These are phyloP conservation scores for Cutaneotrichosporon arboriforme DNA, from an alignment of 1,284 basidiomycete species.

Conservation along the genomic window DNA sequence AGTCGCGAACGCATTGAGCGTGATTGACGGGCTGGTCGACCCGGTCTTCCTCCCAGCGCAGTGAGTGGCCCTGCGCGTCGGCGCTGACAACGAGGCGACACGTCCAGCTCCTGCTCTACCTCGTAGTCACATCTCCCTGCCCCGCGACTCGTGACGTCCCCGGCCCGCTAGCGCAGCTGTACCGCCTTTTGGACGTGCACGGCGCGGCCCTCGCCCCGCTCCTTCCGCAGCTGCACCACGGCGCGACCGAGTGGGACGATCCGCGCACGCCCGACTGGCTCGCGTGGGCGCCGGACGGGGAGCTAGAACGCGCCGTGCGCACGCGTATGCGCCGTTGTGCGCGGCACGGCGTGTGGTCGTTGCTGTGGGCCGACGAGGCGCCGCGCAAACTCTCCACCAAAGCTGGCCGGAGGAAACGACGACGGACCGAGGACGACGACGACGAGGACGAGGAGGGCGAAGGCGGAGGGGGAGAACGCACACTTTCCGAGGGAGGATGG, in stretches of 20 bases:
- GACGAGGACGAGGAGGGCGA: background rate
- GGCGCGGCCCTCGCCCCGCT: slow-evolving; percentile 10
- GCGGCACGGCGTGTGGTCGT: slow-evolving; percentile 25
- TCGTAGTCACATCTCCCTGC: slow-evolving; percentile 4
- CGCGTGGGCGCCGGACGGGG: slow-evolving; percentile 3
- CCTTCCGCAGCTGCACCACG: background rate
- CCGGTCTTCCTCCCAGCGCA: slow-evolving; percentile 2
- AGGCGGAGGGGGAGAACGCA: too few species aligned
- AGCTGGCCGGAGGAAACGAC: slow-evolving; percentile 1
- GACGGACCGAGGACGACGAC: background rate
- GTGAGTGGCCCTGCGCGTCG: background rate
- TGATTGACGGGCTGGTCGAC: slow-evolving; percentile 13
- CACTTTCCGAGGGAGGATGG: slow-evolving; percentile 21
- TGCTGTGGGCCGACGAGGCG: slow-evolving; percentile 21
- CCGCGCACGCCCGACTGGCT: slow-evolving; percentile 2
- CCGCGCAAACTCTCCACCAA: too few species aligned
- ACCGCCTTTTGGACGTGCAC: slow-evolving; percentile 17
- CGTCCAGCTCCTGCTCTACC: slow-evolving; percentile 31
- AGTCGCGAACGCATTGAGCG: background rate
- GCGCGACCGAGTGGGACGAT: background rate
- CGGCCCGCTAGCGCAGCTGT: slow-evolving; percentile 20
- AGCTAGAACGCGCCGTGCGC: slow-evolving; percentile 12
- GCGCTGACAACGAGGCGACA: slow-evolving; percentile 21
- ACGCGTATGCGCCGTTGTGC: slow-evolving; percentile 12
- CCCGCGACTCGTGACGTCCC: background rate